Evolutionary conservation across 331 rosid genomes (phyloP).

Genomic region (Ulmus americana): DNA sequence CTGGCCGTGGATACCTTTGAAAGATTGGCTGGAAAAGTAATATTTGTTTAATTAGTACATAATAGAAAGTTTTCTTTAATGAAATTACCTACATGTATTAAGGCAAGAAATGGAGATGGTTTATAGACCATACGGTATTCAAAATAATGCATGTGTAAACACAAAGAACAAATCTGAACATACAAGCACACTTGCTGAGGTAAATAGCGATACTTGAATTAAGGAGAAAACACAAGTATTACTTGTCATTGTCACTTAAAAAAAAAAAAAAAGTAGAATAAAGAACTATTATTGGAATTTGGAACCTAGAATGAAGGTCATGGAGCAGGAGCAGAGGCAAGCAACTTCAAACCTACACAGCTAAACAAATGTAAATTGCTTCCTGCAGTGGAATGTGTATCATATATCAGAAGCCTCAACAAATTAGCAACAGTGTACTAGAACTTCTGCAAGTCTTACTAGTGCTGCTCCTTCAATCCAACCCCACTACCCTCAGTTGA

Average conservation of each 20-base stretch:
- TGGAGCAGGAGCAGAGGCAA: too few species aligned
- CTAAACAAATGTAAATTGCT: neutral
- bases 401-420: neutral
- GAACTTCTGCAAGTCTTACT: neutral
- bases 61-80: constrained; percentile 21
- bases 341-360: too few species aligned
- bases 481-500: neutral
- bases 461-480: neutral
- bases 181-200: neutral
- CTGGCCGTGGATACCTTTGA: constrained; percentile 97
- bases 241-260: too few species aligned
- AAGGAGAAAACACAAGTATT: neutral
- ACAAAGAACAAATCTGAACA: neutral
- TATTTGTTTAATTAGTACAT: constrained; percentile 34
- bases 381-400: neutral
- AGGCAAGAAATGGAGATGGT: constrained; percentile 17
- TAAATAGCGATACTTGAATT: neutral
- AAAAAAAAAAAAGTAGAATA: too few species aligned
- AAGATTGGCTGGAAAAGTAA: constrained; percentile 77
- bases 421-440: neutral
- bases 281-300: too few species aligned
- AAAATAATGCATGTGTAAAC: neutral
- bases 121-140: constrained; percentile 11
- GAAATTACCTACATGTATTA: constrained; percentile 18
- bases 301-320: too few species aligned